phyloP scores from a whole-genome alignment of 1,284 basidiomycete species.

The Irpex sp. region DNA sequence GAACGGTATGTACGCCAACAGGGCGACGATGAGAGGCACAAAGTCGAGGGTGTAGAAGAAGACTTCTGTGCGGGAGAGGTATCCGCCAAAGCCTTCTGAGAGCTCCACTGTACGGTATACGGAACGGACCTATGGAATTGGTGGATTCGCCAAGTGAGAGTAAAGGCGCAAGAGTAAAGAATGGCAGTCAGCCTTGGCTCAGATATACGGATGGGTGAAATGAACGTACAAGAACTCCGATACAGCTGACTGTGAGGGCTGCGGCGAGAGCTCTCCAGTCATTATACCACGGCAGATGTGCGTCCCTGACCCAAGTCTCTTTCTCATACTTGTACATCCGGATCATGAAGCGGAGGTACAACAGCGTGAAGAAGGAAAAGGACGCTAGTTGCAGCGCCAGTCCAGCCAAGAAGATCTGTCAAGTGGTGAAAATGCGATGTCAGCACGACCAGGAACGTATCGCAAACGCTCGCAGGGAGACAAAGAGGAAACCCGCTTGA shows the following conservation, averaged over 20 bases:
- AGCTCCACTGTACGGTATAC: slow-evolving; percentile 66
- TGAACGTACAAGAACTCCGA: slow-evolving; percentile 54
- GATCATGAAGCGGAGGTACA: slow-evolving; percentile 56
- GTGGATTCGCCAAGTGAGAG: background rate
- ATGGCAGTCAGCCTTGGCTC: background rate
- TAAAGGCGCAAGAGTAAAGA: background rate
- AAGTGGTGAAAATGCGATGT: background rate
- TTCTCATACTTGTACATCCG: slow-evolving; percentile 43
- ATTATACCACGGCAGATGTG: slow-evolving; percentile 38
- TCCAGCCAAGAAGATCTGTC: slow-evolving; percentile 59
- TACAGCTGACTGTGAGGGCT: slow-evolving; percentile 56
- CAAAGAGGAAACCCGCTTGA: background rate
- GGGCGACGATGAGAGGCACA: slow-evolving; percentile 59
- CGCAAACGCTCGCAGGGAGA: background rate
- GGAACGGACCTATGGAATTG: slow-evolving; percentile 52
- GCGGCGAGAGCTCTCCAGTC: slow-evolving; percentile 58
- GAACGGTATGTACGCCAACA: slow-evolving; percentile 49
- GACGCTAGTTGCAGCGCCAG: slow-evolving; percentile 59
- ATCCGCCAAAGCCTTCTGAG: slow-evolving; percentile 62
- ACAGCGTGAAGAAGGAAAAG: slow-evolving; percentile 54
- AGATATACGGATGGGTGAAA: background rate
- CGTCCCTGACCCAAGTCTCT: slow-evolving; percentile 41
- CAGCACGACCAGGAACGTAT: background rate
- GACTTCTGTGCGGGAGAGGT: slow-evolving; percentile 46
- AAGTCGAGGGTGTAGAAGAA: slow-evolving; percentile 70